Percentiles rank a stretch among this genome's conserved stretches.
phyloP scores from a whole-genome alignment of 805 yeast genomes.

The Saturnispora bothae region DNA sequence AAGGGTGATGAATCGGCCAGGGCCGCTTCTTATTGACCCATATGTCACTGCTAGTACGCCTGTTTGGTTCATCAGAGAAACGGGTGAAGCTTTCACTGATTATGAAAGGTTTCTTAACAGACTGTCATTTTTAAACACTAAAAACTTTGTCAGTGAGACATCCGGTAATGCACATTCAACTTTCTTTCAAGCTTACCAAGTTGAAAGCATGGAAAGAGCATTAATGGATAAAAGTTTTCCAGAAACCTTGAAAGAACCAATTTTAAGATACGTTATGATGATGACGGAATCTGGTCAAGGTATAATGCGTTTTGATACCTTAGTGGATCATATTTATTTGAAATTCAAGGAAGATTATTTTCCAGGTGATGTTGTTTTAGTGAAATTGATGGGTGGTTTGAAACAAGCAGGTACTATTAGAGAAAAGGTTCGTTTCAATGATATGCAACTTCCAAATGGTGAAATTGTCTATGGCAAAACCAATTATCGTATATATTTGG shows the following conservation, averaged over 20 bases:
- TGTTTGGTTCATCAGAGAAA: constrained; percentile 75
- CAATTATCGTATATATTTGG: constrained; percentile 61
- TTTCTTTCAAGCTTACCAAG: constrained; percentile 76
- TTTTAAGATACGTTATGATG: constrained; percentile 76
- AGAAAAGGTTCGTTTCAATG: constrained; percentile 75
- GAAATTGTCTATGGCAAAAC: constrained; percentile 35
- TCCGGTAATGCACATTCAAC: constrained; percentile 90
- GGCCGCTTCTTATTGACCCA: constrained; percentile 31
- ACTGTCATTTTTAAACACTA: constrained; percentile 60
- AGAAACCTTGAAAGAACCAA: constrained; percentile 83
- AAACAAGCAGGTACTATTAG: constrained; percentile 53
- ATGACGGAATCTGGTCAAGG: constrained; percentile 44
- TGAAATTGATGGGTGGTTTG: constrained; percentile 34
- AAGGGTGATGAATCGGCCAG: constrained; percentile 51
- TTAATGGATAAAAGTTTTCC: constrained; percentile 79
- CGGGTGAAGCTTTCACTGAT: constrained; percentile 76
- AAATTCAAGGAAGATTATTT: constrained; percentile 73
- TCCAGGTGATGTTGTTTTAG: constrained; percentile 79
- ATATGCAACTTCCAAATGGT: constrained; percentile 30
- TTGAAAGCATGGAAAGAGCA: constrained; percentile 54
- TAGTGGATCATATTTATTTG: constrained; percentile 79
- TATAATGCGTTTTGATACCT: constrained; percentile 53
- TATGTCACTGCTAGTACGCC: constrained; percentile 38
- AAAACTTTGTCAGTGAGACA: constrained; percentile 88
- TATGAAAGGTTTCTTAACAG: constrained; percentile 69